Conservation (phyloP, 2,329 filamentous ascomycete species). For the Talaromyces pinophilus region DNA sequence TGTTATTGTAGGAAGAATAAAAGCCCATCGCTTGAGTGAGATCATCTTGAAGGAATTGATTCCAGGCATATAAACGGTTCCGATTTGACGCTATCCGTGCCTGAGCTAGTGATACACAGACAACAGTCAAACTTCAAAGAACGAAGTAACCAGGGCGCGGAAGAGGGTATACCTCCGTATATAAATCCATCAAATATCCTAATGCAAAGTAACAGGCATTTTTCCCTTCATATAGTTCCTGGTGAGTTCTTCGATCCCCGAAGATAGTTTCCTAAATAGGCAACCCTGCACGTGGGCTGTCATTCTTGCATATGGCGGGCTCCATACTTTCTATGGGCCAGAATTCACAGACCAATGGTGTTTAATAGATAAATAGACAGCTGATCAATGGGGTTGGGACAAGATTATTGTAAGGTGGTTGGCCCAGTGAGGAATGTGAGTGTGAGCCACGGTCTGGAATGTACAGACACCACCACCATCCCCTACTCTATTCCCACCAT, state of each 20-base stretch:
- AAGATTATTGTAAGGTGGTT: not conserved
- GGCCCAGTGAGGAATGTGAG: constrained; percentile 14
- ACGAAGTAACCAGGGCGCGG: not conserved
- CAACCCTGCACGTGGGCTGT: not conserved
- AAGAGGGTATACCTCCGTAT: not conserved
- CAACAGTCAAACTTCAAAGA: not conserved
- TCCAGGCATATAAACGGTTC: not conserved
- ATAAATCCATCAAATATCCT: not conserved
- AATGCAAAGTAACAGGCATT: too few species aligned
- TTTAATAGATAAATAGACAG: not conserved
- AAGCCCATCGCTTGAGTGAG: constrained; percentile 5
- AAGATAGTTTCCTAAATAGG: constrained; percentile 5
- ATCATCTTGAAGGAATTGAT: not conserved
- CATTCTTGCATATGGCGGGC: constrained; percentile 2
- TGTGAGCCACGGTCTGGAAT: constrained; percentile 16
- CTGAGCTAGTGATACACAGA: not conserved
- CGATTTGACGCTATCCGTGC: not conserved
- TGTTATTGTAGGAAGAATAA: constrained; percentile 19
- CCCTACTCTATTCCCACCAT: not conserved
- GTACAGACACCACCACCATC: not conserved
- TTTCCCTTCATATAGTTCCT: not conserved
- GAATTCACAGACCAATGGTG: not conserved
- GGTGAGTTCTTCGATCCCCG: not conserved
- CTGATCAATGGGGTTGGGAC: not conserved
- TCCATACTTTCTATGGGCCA: not conserved